A percentile compares a stretch with the other conserved stretches of the same genome.
These are phyloP conservation scores for Hypoxylon intermedium DNA, from an alignment of 495 filamentous ascomycete genomes.

Conservation along the genomic window DNA sequence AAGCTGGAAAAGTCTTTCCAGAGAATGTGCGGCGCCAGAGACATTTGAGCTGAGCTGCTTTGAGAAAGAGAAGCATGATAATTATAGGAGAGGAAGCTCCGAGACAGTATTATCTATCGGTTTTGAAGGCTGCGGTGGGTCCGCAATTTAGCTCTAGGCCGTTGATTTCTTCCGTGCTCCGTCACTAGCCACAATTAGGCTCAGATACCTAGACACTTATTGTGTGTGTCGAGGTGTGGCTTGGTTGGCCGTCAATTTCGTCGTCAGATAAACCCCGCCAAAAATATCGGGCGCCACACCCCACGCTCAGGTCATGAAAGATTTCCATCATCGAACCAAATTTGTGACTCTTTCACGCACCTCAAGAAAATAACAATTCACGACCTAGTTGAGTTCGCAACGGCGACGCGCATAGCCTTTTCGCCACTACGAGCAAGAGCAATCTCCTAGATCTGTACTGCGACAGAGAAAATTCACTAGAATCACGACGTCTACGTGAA, in stretches of 20 bases:
- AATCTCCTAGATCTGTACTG: not conserved
- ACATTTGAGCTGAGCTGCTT: constrained; percentile 37
- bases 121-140: constrained; percentile 21
- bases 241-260: not conserved
- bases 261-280: constrained; percentile 29
- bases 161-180: constrained; percentile 23
- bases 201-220: no score
- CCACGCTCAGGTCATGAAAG: constrained; percentile 42
- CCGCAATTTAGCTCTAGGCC: not conserved
- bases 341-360: constrained; percentile 29
- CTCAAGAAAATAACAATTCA: constrained; percentile 11
- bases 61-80: constrained; percentile 7
- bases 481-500: constrained; percentile 6
- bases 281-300: constrained; percentile 37
- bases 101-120: constrained; percentile 25
- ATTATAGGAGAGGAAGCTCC: constrained; percentile 35
- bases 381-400: not conserved
- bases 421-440: not conserved
- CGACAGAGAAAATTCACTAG: constrained; percentile 9
- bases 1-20: constrained; percentile 31
- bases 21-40: constrained; percentile 25
- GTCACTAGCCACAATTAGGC: not conserved
- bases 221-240: no score
- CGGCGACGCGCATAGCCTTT: constrained; percentile 8
- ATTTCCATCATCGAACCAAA: constrained; percentile 40